Evolutionary conservation across 2,329 filamentous ascomycete species (phyloP), one percentile per base, ranked within the genome.

Genomic region (Beauveria sp.): DNA sequence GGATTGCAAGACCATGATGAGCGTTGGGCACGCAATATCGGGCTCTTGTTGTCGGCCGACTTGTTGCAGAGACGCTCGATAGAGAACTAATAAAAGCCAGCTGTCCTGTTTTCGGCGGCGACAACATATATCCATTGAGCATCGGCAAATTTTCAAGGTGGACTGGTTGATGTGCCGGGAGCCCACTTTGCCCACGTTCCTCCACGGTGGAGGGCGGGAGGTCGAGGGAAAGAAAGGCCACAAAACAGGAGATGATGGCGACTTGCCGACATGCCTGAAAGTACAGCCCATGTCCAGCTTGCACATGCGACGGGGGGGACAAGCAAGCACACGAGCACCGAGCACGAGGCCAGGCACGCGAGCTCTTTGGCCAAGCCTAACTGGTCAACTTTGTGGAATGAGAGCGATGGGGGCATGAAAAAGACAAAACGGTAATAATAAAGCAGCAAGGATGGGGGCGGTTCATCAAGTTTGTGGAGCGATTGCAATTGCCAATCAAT

Each of bases 301-400:
- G 26, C 28, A 9, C 26, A 31, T 31, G 26, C 16, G 48, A 31
- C 26, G 26, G 28, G 48, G 26, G 26, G 16, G 14, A 14, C 9
- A 45, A 42, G n/a, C 53, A 14, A 56, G 53, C 53, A 56, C 53
- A 46, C 40, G 40, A 34, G 42, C 40, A 43, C 42, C 46, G 62
- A 64, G 65, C 69, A 68, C 62, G 64, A 69, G 65, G 63, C 53
- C 61, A 57, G 38, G 54, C 54, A 57, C 54, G 54, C 54, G 54
- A 57, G 54, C 54, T 57, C 54, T 57, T 57, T 57, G 54, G 28
- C 42, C 28, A 43, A 57, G 43, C 26, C 20, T 14, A 14, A 42
- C 22, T 54, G 34, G 52, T 55, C 20, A 12, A 34, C 31, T 34
- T 12, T 3, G 31, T 34, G 52, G 52, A 55, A 43, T 18, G 18